These are phyloP conservation scores for Metschnikowia hibisci DNA, from an alignment of 805 yeast genomes.

Conservation along the genomic window DNA sequence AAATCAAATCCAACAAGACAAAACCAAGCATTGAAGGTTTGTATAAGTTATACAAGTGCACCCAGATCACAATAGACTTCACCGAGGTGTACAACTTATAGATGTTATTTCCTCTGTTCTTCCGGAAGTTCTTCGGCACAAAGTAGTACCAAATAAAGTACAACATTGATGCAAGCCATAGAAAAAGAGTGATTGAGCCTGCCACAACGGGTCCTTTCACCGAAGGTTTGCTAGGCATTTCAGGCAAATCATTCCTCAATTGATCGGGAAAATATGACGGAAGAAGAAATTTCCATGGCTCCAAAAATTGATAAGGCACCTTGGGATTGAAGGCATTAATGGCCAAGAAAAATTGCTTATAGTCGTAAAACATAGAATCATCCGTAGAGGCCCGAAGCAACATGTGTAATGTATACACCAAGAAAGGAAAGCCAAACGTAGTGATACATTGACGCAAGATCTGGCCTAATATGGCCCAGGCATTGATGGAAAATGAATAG, in stretches of 20 bases:
- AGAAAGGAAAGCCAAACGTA: constrained; percentile 41
- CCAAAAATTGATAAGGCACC: constrained; percentile 25
- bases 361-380: constrained; percentile 12
- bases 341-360: constrained; percentile 15
- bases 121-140: constrained; percentile 16
- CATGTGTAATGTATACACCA: constrained; percentile 37
- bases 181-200: constrained; percentile 27
- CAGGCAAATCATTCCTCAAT: background rate
- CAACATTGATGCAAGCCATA: constrained; percentile 12
- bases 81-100: constrained; percentile 45
- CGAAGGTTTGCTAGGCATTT: background rate
- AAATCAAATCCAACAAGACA: constrained; percentile 33
- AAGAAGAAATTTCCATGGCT: constrained; percentile 9
- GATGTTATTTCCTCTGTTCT: constrained; percentile 18
- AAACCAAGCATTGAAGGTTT: constrained; percentile 40
- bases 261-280: constrained; percentile 2
- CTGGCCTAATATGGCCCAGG: constrained; percentile 29
- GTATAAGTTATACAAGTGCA: constrained; percentile 40
- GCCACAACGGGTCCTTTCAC: constrained; percentile 2
- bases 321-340: constrained; percentile 24
- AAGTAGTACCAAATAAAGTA: constrained; percentile 15
- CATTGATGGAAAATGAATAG: constrained; percentile 10
- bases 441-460: constrained; percentile 28
- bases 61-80: constrained; percentile 45
- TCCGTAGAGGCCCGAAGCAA: constrained; percentile 22